Conservation (phyloP, 2,329 filamentous ascomycete genomes). For the Triangularia verruculosa region DNA sequence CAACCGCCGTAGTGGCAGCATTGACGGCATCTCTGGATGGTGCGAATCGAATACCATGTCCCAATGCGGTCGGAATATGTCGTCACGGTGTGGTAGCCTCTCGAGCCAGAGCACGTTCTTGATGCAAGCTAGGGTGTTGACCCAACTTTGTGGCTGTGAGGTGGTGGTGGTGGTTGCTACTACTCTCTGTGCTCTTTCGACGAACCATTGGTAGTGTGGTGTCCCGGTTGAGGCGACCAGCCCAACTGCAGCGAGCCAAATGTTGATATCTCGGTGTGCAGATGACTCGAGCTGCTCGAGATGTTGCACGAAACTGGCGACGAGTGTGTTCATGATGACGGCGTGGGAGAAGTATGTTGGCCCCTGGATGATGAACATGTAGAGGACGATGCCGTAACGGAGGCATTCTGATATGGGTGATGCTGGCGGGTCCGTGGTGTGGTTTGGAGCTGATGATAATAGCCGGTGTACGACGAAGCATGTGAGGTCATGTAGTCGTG, state of each 20-base stretch:
- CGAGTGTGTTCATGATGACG: conserved; percentile 37
- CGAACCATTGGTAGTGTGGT: conserved; percentile 32
- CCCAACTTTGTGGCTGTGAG: conserved; percentile 22
- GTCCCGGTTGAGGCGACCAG: conserved; percentile 36
- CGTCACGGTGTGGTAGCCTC: conserved; percentile 19
- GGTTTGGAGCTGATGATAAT: conserved; percentile 29
- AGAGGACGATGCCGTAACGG: conserved; percentile 46
- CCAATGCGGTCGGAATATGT: conserved; percentile 31
- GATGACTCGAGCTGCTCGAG: conserved; percentile 29
- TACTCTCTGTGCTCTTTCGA: conserved; percentile 26
- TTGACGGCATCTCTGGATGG: background rate
- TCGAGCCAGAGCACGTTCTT: conserved; percentile 34
- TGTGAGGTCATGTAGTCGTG: conserved; percentile 52
- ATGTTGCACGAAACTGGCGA: conserved; percentile 33
- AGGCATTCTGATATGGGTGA: conserved; percentile 41
- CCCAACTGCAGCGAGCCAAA: conserved; percentile 45
- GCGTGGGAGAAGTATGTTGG: conserved; percentile 55
- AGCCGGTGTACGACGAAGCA: conserved; percentile 54
- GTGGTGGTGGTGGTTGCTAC: background rate
- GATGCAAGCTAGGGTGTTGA: conserved; percentile 24
- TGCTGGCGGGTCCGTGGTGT: background rate
- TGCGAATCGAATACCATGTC: background rate
- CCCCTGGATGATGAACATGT: conserved; percentile 53
- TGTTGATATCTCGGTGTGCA: conserved; percentile 26
- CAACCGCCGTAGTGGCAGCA: background rate